phyloP scores from a whole-genome alignment of 768 basidiomycete genomes.

The Royoungia palumana region DNA sequence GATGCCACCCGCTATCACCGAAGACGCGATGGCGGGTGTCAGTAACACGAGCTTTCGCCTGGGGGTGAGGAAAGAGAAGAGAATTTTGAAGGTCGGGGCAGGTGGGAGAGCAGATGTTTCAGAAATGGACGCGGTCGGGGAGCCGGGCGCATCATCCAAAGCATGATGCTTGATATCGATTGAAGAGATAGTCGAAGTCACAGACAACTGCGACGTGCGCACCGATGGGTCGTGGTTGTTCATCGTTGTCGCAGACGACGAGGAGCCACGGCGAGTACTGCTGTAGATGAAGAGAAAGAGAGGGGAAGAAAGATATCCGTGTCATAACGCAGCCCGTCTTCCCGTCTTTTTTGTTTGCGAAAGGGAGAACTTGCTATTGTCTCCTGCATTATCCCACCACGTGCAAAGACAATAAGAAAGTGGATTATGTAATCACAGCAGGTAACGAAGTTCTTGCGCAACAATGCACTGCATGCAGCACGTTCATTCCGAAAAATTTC shows the following conservation, averaged over 20 bases:
- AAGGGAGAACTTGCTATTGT: slow-evolving; percentile 18
- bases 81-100: slow-evolving; percentile 54
- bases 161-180: slow-evolving; percentile 18
- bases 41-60: slow-evolving; percentile 56
- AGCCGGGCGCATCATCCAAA: slow-evolving; percentile 4
- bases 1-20: slow-evolving; percentile 63
- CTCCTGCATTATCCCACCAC: slow-evolving; percentile 14
- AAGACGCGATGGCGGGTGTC: slow-evolving; percentile 59
- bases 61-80: slow-evolving; percentile 63
- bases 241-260: slow-evolving; percentile 32
- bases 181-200: slow-evolving; percentile 17
- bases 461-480: slow-evolving; percentile 13
- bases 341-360: slow-evolving; percentile 25
- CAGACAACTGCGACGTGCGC: slow-evolving; percentile 15
- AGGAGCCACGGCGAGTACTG: slow-evolving; percentile 15
- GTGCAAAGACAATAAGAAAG: slow-evolving; percentile 26
- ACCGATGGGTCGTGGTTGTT: slow-evolving; percentile 27
- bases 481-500: no score
- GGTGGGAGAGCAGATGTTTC: slow-evolving; percentile 27
- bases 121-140: slow-evolving; percentile 12
- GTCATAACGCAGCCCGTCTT: slow-evolving; percentile 1
- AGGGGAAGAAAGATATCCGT: slow-evolving; percentile 5
- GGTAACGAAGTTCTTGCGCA: slow-evolving; percentile 22
- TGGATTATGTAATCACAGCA: slow-evolving; percentile 9
- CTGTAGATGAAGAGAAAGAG: slow-evolving; percentile 6